phyloP scores from a whole-genome alignment of 305 asterid genomes.

The Solanum hybrid region DNA sequence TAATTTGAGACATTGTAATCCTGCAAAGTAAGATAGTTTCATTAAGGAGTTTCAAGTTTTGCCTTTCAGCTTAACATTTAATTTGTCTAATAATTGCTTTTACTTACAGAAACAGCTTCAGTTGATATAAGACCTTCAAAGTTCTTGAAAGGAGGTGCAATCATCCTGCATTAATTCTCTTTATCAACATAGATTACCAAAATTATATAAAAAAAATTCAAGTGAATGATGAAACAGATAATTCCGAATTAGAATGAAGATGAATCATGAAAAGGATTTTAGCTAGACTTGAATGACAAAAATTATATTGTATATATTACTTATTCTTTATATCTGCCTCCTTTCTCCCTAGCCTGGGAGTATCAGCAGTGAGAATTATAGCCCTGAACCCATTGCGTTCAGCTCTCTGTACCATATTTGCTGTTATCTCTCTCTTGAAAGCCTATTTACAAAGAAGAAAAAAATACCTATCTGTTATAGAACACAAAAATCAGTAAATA shows the following conservation, averaged over 20 bases:
- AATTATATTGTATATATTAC: conserved; percentile 13
- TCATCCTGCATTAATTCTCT: conserved; percentile 35
- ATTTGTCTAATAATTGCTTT: not conserved
- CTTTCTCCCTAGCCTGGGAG: conserved; percentile 53
- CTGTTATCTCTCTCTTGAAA: conserved; percentile 43
- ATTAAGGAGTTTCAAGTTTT: not conserved
- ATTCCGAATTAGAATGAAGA: not conserved
- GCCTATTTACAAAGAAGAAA: conserved; percentile 18
- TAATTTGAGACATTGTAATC: not conserved
- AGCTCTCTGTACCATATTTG: conserved; percentile 52
- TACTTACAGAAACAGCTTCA: conserved; percentile 31
- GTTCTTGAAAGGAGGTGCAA: conserved; percentile 46
- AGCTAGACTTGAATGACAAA: not conserved
- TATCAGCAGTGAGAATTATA: conserved; percentile 48
- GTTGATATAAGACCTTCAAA: conserved; percentile 49
- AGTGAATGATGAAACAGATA: not conserved
- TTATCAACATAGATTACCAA: not conserved
- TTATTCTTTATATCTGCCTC: conserved; percentile 69
- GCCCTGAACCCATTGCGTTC: conserved; percentile 65
- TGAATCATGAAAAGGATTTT: not conserved
- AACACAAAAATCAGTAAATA: not conserved
- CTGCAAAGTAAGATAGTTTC: not conserved
- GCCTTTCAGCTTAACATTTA: not conserved
- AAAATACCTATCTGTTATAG: not conserved
- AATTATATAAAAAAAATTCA: not conserved